A percentile compares a stretch with the other conserved stretches of the same genome.
Conservation (phyloP, 768 basidiomycete species). For the Tulasnella sp. region DNA sequence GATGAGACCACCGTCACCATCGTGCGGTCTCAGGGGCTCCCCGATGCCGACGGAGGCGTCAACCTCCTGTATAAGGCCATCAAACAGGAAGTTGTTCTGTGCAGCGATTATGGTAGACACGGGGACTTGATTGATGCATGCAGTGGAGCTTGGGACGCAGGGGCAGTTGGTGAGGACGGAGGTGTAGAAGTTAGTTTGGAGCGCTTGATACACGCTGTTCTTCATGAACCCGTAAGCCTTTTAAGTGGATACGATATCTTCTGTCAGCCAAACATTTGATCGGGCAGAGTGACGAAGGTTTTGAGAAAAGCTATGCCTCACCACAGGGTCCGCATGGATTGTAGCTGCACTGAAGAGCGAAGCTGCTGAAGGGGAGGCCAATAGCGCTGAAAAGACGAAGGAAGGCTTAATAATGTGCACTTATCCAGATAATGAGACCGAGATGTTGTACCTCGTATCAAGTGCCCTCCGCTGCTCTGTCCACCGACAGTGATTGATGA, state of each 20-base stretch:
- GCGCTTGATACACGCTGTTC: conserved; percentile 37
- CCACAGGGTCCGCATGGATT: conserved; percentile 82
- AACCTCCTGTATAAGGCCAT: conserved; percentile 30
- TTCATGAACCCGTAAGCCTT: conserved; percentile 66
- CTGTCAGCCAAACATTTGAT: too few relatives aligned
- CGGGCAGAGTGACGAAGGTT: too few relatives aligned
- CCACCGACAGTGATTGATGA: conserved; percentile 66
- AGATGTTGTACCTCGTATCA: conserved; percentile 42
- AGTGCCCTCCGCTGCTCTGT: conserved; percentile 68
- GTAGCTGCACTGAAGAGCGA: conserved; percentile 67
- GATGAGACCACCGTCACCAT: conserved; percentile 56
- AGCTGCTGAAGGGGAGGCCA: conserved; percentile 59
- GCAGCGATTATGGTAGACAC: conserved; percentile 39
- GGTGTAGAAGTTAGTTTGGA: conserved; percentile 43
- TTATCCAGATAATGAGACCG: not conserved
- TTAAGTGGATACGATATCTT: conserved; percentile 4
- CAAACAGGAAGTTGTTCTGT: conserved; percentile 36
- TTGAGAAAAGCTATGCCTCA: too few relatives aligned
- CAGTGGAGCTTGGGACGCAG: conserved; percentile 43
- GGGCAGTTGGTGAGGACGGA: conserved; percentile 30
- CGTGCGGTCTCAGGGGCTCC: conserved; percentile 51
- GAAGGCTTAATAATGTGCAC: not conserved
- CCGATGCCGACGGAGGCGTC: conserved; percentile 41
- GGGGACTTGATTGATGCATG: too few relatives aligned
- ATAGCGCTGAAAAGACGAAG: conserved; percentile 34